These are phyloP conservation scores for Thermothielavioides terrestris DNA, from an alignment of 495 filamentous ascomycete genomes.

Conservation along the genomic window DNA sequence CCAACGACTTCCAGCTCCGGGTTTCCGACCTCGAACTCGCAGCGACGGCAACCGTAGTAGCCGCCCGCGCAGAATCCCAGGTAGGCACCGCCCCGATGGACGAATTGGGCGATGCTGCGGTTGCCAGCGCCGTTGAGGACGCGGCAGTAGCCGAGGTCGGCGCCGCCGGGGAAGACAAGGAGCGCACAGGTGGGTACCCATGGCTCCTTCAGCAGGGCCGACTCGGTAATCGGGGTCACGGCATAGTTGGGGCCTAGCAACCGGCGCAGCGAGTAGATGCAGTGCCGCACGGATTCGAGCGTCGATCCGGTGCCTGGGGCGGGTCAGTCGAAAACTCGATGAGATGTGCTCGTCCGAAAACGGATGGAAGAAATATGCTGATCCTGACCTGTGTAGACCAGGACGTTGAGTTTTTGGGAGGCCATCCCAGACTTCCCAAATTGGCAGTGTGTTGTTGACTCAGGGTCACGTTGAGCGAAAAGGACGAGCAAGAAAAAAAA, in stretches of 20 bases:
- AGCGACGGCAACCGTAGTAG: constrained; percentile 73
- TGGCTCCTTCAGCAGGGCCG: constrained; percentile 79
- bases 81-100: constrained; percentile 76
- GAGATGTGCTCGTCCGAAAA: too few species aligned
- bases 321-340: constrained; percentile 8
- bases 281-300: constrained; percentile 79
- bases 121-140: constrained; percentile 85
- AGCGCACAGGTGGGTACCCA: constrained; percentile 83
- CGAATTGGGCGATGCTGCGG: constrained; percentile 69
- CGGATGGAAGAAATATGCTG: not conserved
- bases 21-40: constrained; percentile 88
- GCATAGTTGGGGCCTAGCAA: constrained; percentile 91
- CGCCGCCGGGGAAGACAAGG: constrained; percentile 90
- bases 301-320: constrained; percentile 70
- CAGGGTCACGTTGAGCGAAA: not conserved
- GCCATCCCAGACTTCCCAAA: constrained; percentile 34
- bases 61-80: constrained; percentile 91
- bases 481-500: not conserved
- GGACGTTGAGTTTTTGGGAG: constrained; percentile 65
- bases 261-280: constrained; percentile 76
- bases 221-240: constrained; percentile 72
- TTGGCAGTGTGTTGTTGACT: constrained; percentile 1
- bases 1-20: constrained; percentile 77
- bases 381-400: constrained; percentile 69
- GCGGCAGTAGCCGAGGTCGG: constrained; percentile 84